Base-by-base conservation (phyloP, 208 protist species). In the Herpetomonas samuelpessoai region DNA sequence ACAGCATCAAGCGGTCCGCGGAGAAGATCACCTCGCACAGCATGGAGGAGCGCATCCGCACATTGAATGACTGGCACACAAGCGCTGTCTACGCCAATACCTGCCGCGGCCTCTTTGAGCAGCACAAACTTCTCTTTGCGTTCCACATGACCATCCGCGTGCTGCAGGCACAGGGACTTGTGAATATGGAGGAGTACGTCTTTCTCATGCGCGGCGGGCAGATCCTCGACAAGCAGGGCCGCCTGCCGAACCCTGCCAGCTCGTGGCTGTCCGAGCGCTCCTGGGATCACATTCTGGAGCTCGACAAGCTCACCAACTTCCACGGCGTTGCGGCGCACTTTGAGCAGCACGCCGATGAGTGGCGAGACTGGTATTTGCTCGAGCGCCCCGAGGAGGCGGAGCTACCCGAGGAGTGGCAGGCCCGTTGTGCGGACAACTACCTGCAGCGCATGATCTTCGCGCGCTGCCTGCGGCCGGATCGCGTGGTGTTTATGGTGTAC, bases 71-170 rank as follows among this genome's bases (percentile, higher is more conserved):
- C 47, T 98, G 88, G 81, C 98, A 99, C 79, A 99, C 98, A 2
- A 83, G 82, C n/a, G 81, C 92, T 7, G 97, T 99, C 39, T 99
- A 99, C 86, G 89, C 81, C 30, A 98, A 96, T 79, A 98, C 95
- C 19, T 99, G 98, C 87, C 88, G 98, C 57, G 98, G 96, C 30
- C 81, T 99, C 12, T 99, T 99, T 74, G 98, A 99, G 81, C 83
- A 87, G 31, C 98, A 99, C 88, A 99, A 99, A 80, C 79, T 99
- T 19, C 92, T 99, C 27, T 99, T 99, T 30, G 92, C 98, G 38
- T 99, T 99, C 78, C 98, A 99, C 78, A 98, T 99, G 88, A 98
- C 96, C 57, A 94, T 97, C 27, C 94, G 93, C 72, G 98, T 99
- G 49, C 56, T 99, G 61, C 83, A 93, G 60, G 81, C 76, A n/a